Base-by-base conservation (phyloP, 768 basidiomycete species). In the Tephrocybe sp. region DNA sequence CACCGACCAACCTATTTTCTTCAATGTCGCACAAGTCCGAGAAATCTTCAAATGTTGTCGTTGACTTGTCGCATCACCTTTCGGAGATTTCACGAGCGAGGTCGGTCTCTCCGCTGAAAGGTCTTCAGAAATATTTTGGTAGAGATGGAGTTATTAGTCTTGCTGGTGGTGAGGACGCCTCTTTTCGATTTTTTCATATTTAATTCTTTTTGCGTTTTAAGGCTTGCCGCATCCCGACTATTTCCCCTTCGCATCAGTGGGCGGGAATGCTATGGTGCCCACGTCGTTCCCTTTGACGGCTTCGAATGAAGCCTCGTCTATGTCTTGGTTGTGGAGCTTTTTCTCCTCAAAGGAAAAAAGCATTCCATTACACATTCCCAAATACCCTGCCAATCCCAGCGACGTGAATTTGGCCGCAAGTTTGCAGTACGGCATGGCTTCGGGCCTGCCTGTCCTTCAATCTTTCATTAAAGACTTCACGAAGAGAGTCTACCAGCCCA, bases 231-330 rank as follows among this genome's bases (percentile, higher is more conserved):
- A 71, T 52, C 81, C 87, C 7, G 75, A 74, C 0, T 85, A 83
- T 62, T 92, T 89, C 63, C 87, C 87, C 0, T 87, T 87, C 61
- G 74, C 83, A 18, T 69, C 74, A 25, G 55, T 92, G 36, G 77
- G 78, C 2, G 83, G 78, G 12, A 73, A 82, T 27, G 72, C 75
- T 7, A 73, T 85, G 25, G 62, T 72, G 2, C 61, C 69, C 1
- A 78, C 84, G 55, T 71, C 76, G 4, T 80, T 80, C 53, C 69
- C 82, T 11, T 60, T 78, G 15, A 63, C 57, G 6, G 43, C 49
- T 1, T 18, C 56, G 7, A 48, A 60, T 5, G 54, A 64, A 27
- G 38, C 63, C 2, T 68, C 71, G 15, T 55, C 74, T 15, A 57
- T 83, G 5, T 71, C 76, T 7, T 85, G 84, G 85, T 53, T 87